Base-by-base conservation (phyloP, 2,329 filamentous ascomycete genomes). In the Davidsoniella neocaledoniae region DNA sequence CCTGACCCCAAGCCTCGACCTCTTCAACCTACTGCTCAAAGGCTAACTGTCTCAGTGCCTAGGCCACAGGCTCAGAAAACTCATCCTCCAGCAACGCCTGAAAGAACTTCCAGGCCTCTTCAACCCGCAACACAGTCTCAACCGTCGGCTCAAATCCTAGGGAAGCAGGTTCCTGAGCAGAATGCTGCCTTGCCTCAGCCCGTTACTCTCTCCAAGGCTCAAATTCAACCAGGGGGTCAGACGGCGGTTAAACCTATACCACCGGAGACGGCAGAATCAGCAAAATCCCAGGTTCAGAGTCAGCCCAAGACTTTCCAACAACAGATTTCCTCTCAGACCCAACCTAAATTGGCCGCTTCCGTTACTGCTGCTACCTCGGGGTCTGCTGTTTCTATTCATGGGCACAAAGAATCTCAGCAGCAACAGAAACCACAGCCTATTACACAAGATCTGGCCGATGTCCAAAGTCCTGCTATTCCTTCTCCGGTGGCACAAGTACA, bases 161-260 rank as follows among this genome's bases (percentile, higher is more conserved):
- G 3, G 26, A 29, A 29, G 6, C 41, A 42, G 17, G 41, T 10
- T 3, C 38, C 45, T 12, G 16, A 52, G 19, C 47, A 49, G 10
- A 26, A 25, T 17, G 44, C 38, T 3, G 29, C 51, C 19, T 45
- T 43, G 4, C 25, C 44, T 40, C 38, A 40, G 19, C 8, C 38
- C 1, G 19, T 5, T 40, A 21, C 38, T 21, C n/a, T 5, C 5
- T 16, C 38, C n/a, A 16, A 40, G 12, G 25, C 47, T 39, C 47
- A 37, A 9, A 12, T 60, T 60, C 3, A 62, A 55, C 44, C 62
- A 59, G 48, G 55, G 59, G 36, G 42, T 58, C 45, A 64, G 59
- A 61, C 62, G 60, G 50, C 59, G 58, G n/a, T 16, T 45, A 9
- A 42, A 8, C 16, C 12, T 37, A 9, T 37, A 12, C 6, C 25